phyloP scores from a whole-genome alignment of 2,329 filamentous ascomycete species.

The Grosmannia serpens region DNA sequence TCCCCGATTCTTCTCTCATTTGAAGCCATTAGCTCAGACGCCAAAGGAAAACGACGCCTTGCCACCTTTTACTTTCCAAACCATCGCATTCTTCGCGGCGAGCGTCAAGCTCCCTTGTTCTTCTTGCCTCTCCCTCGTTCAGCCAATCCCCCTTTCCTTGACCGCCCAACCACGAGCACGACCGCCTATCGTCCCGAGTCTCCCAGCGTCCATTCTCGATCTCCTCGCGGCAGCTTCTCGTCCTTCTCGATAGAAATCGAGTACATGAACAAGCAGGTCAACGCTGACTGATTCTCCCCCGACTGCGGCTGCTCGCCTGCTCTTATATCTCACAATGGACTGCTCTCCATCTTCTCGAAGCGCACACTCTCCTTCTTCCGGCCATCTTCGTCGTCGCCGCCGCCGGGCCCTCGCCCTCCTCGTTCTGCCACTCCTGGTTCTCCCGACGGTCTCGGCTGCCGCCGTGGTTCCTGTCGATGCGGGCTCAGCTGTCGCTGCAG shows the following conservation, averaged over 20 bases:
- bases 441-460: constrained; percentile 7
- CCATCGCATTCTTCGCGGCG: not conserved
- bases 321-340: not conserved
- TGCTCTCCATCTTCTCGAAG: not conserved
- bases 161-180: not conserved
- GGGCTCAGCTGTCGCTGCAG: not conserved
- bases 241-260: not conserved
- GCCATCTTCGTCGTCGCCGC: not conserved
- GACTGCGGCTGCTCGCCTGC: not conserved
- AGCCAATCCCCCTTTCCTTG: not conserved
- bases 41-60: not conserved
- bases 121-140: not conserved
- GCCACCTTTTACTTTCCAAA: not conserved
- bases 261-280: not conserved
- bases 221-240: not conserved
- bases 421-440: constrained; percentile 9
- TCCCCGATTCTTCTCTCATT: not conserved
- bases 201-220: not conserved
- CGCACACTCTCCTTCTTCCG: not conserved
- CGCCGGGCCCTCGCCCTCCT: constrained; percentile 8
- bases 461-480: constrained; percentile 1
- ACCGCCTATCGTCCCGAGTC: not conserved
- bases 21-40: not conserved
- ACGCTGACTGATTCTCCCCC: not conserved
- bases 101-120: not conserved